Base-by-base conservation (phyloP, 257 asterid genomes). In the Petrea volubilis region DNA sequence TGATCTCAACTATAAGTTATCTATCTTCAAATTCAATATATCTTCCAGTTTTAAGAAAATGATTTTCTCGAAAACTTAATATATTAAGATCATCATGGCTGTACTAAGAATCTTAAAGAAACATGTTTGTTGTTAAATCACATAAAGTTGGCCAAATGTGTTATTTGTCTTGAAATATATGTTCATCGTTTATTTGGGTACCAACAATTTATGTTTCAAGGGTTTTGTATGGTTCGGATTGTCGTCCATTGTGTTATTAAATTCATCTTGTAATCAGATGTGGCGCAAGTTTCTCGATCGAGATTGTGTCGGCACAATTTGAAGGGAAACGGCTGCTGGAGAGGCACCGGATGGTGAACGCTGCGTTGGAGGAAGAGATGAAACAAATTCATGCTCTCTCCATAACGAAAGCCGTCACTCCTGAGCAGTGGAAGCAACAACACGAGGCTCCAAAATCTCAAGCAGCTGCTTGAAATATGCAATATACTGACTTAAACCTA, bases 341-440 rank as follows among this genome's bases (percentile, higher is more conserved):
- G 81, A 90, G 97, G 90, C 98, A 93, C 77, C 79, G 98, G 24
- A 75, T 88, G 82, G 95, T 93, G 18, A 93, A 93, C 58, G 77
- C 83, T 58, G 95, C 98, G 10, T 60, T 93, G 50, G 81, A 34
- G 0, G 98, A 93, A 73, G 95, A 90, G 84, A 80, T 93, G 93
- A 88, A 85, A 55, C 85, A 88, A 41, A 90, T 93, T 59, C 97
- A 93, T 34, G 97, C 97, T 27, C 98, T 93, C 75, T 93, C 95
- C 58, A 93, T 93, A 52, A 83, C 95, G 0, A 93, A 90, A 76
- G 97, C 96, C 20, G 70, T 78, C 50, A 90, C 97, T 17, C 90
- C 95, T 15, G 90, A 79, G 63, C 95, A 90, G 73, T 88, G 97
- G 96, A 82, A 88, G 67, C 88, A 85, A 43, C 88, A 87, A 38